Percentiles rank a stretch among this genome's conserved stretches.
Conservation (phyloP, 495 filamentous ascomycete species). For the Sordaria brevicollis region DNA sequence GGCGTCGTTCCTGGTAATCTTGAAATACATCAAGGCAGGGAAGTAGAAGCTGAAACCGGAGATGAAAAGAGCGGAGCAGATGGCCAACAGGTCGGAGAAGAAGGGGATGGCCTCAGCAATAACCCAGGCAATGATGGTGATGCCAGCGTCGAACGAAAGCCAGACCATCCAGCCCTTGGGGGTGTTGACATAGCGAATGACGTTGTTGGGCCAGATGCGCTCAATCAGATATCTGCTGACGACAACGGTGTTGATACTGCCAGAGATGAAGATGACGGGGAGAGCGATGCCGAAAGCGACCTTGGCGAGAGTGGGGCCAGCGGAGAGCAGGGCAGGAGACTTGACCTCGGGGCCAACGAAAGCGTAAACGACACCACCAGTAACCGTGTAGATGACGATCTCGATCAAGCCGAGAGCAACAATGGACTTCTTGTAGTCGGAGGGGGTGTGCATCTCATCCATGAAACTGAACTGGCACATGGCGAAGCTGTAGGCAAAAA, state of each 20-base stretch:
- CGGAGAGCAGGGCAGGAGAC: conserved; percentile 59
- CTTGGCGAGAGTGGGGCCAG: conserved; percentile 50
- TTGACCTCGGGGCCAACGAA: conserved; percentile 60
- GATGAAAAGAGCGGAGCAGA: conserved; percentile 52
- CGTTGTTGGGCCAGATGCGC: conserved; percentile 45
- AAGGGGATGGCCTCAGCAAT: conserved; percentile 64
- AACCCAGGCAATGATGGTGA: conserved; percentile 61
- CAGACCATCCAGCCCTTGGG: conserved; percentile 48
- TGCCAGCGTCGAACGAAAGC: conserved; percentile 43
- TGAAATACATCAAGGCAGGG: conserved; percentile 56
- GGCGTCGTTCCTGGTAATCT: conserved; percentile 46
- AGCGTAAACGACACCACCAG: conserved; percentile 60
- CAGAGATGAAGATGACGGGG: conserved; percentile 66
- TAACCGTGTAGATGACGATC: conserved; percentile 56
- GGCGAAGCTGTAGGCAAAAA: conserved; percentile 62
- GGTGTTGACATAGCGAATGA: conserved; percentile 50
- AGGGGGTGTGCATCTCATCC: conserved; percentile 62
- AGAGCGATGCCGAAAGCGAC: conserved; percentile 71
- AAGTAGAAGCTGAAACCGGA: conserved; percentile 57
- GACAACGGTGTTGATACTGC: conserved; percentile 51
- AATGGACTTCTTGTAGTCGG: conserved; percentile 58
- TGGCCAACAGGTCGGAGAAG: conserved; percentile 55
- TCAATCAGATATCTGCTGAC: conserved; percentile 55
- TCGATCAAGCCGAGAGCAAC: conserved; percentile 53
- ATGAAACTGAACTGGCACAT: conserved; percentile 70